Evolutionary conservation across 176 grass and related monocot genomes (phyloP), one percentile per base, ranked within the genome.

Genomic region (Otatea glauca): DNA sequence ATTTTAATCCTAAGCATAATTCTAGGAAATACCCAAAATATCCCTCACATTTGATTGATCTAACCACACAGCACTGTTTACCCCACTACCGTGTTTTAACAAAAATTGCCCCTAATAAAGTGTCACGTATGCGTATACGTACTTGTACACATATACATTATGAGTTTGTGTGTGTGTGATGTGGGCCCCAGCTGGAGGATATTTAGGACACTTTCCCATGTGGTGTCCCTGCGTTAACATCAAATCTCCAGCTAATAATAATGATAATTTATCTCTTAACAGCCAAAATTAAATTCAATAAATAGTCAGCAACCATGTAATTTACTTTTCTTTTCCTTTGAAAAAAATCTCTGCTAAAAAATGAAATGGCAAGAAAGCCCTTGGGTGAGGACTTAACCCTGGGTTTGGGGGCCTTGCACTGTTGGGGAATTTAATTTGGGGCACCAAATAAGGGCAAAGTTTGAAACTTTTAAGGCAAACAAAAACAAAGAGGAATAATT

Each of bases 391-490:
- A n/a, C 53, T 70, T 70, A 67, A 50, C 77, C 64, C 50, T 58
- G 63, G 81, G 85, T 83, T 76, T 75, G 81, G 77, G 85, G 72
- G 13, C 9, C 50, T 25, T 35, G 77, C 34, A 70, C 81, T 89
- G 78, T 63, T 66, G 55, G 17, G 71, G 35, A 50, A 83, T 78
- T 83, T 78, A 88, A 88, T 83, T 88, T 44, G 66, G 44, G 74
- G 55, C 54, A 68, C 39, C 39, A 47, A 81, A 76, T 58, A 85
- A 76, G 83, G 88, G 83, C 86, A 89, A 90, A 90, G 89, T 83
- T 90, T 64, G 77, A 88, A 93, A 90, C 85, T 88, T 90, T 88
- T 74, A 82, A 74, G 81, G 65, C 65, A 90, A 87, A 84, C 68
- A 78, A 85, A 93, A 84, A 86, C 68, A 81, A 68, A 74, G 69